Percentiles rank a stretch among this genome's conserved stretches.
Conservation (phyloP, 2,329 filamentous ascomycete genomes). For the Pseudophaeomoniella oleicola region DNA sequence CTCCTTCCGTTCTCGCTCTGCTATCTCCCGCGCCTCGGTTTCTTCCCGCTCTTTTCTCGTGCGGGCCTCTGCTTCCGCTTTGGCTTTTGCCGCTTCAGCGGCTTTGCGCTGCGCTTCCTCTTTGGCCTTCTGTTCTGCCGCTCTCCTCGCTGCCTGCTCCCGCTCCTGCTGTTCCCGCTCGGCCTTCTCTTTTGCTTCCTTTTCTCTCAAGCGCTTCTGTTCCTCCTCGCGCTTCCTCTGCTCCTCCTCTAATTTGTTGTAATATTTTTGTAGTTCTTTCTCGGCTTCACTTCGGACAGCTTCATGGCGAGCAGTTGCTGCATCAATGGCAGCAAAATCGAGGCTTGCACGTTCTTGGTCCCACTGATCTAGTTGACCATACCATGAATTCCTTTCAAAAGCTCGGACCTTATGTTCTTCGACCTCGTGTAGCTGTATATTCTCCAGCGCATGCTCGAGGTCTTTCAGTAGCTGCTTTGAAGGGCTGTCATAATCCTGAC, state of each 20-base stretch:
- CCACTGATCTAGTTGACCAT: slow-evolving; percentile 47
- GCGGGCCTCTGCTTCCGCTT: slow-evolving; percentile 31
- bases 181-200: slow-evolving; percentile 15
- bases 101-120: slow-evolving; percentile 13
- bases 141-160: slow-evolving; percentile 20
- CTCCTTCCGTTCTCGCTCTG: slow-evolving; percentile 17
- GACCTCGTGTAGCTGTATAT: slow-evolving; percentile 24
- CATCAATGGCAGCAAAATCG: slow-evolving; percentile 51
- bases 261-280: slow-evolving; percentile 34
- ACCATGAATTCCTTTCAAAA: slow-evolving; percentile 29
- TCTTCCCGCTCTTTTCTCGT: slow-evolving; percentile 31
- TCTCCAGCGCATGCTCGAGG: slow-evolving; percentile 23
- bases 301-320: slow-evolving; percentile 52
- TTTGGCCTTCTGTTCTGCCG: slow-evolving; percentile 20
- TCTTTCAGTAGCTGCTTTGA: slow-evolving; percentile 14
- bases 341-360: slow-evolving; percentile 47
- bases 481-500: slow-evolving; percentile 7
- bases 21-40: slow-evolving; percentile 27
- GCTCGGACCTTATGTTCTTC: slow-evolving; percentile 28
- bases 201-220: slow-evolving; percentile 20
- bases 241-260: slow-evolving; percentile 21
- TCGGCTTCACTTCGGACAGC: slow-evolving; percentile 44
- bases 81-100: slow-evolving; percentile 14
- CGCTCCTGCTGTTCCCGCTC: slow-evolving; percentile 23
- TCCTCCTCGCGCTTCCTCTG: slow-evolving; percentile 21